These are phyloP conservation scores for Citeromyces hawaiiensis DNA, from an alignment of 1,139 yeast species.

Conservation along the genomic window DNA sequence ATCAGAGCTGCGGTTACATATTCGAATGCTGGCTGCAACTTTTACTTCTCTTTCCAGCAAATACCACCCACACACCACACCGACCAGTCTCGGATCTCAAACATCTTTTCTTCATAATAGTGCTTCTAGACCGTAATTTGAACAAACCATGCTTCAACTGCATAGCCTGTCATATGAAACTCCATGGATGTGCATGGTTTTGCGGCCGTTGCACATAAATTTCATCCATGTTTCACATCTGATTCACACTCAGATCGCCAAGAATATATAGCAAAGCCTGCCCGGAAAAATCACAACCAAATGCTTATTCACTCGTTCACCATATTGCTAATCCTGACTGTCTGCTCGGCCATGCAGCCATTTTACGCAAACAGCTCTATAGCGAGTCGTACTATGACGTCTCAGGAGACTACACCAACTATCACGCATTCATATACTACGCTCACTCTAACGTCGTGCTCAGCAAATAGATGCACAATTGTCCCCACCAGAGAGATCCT, in stretches of 20 bases:
- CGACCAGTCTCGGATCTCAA: too few species aligned
- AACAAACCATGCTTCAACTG: neutral
- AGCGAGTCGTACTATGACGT: neutral
- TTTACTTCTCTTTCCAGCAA: too few species aligned
- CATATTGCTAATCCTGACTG: neutral
- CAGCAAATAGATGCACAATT: conserved; percentile 20
- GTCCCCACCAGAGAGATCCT: conserved; percentile 18
- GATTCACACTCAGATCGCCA: neutral
- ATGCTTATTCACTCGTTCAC: neutral
- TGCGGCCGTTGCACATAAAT: neutral
- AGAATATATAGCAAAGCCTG: neutral
- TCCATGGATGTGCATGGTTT: neutral
- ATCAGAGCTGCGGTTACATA: too few species aligned
- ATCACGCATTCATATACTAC: neutral
- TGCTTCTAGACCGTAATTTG: too few species aligned
- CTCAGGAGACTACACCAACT: neutral
- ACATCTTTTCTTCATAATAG: too few species aligned
- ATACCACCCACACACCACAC: too few species aligned
- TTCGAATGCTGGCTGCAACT: too few species aligned
- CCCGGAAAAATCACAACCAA: neutral
- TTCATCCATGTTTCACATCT: neutral
- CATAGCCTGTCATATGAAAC: neutral
- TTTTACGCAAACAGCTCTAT: neutral
- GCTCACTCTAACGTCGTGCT: conserved; percentile 23
- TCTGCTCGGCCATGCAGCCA: neutral